Evolutionary conservation across 805 yeast genomes (phyloP), one percentile per base, ranked within the genome.

Genomic region (Allodekkera sacchari): DNA sequence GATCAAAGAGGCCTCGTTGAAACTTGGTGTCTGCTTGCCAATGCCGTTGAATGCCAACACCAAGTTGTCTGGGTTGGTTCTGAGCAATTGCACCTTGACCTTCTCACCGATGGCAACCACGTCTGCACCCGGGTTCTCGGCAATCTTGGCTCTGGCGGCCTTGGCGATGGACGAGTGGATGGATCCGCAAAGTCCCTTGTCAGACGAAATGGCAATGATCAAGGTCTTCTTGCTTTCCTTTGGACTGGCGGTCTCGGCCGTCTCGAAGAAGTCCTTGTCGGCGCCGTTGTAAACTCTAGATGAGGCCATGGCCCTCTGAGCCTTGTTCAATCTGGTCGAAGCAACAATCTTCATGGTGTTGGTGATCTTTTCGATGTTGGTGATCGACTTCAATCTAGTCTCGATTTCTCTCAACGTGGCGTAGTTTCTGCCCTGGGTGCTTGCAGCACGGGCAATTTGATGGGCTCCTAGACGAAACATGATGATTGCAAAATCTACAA

Each of bases 321-420:
- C 98, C 67, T 83, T 87, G 59, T 76, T 71, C 61, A 92, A 76
- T 68, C 96, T 82, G 50, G 98, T 92, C 25, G 97, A 89, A 25
- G 98, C 98, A 54, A 92, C 98, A 66, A 92, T 81, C 74, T 88
- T 92, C 97, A 92, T 92, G 64, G 98, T 92, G 69, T 92, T 92
- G 68, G 98, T 92, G 69, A 92, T 92, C 73, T 92, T 92, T 70
- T 92, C 96, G 63, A 92, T 89, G 75, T 92, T 92, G 74, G 89
- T 92, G 63, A 92, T 92, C 45, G 96, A 85, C 72, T 92, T 92
- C 59, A 92, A 77, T 72, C 98, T 94, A 64, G 75, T 82, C 72
- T 92, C 98, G 57, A 92, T 94, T 67, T 92, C 98, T 71, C 96
- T 89, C 61, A 92, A 74, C 50, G 98, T 92, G 55, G 98, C 98